Base-by-base conservation (phyloP, 345 rosid species). In the Corchorus olitorius region DNA sequence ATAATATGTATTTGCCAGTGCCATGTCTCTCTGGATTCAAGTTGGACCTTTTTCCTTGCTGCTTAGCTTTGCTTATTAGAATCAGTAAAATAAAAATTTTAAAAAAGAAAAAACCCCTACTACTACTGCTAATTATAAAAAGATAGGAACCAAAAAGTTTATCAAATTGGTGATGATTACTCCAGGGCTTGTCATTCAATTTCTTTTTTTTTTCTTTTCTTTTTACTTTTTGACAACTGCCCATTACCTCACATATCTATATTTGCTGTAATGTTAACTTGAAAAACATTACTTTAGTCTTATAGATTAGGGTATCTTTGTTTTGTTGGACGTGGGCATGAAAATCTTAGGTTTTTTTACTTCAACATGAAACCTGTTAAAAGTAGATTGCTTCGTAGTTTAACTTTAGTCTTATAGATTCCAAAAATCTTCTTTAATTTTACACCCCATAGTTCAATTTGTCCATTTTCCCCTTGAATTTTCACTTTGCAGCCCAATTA, bases 131-230 rank as follows among this genome's bases (percentile, higher is more conserved):
- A 27, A 27, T 27, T 27, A 27, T 27, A 14, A 74, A 53, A 11
- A 35, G 2, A 72, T 72, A 59, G 62, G 58, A 5, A 58, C 56
- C 14, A 62, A 70, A 81, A 79, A 34, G 75, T 59, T 73, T 46
- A 80, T 82, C 81, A 82, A 80, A 74, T 20, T 76, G 68, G 63
- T 41, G 59, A 84, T 84, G 49, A 84, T 84, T 82, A 56, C 83
- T 46, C 41, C 45, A 22, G 16, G 70, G 13, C 75, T 77, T 71
- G 4, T 53, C 81, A 68, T 62, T 64, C 60, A 3, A 4, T 50
- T 76, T 56, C 14, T 45, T 6, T 15, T 20, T 59, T 4, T 15
- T 70, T 34, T 33, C 6, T 43, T 43, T 7, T 6, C 4, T 43
- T 45, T 45, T 45, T 6, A 19, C 61, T 27, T 79, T 82, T 77